Evolutionary conservation across 495 filamentous ascomycete species (phyloP).

Genomic region (Aspergillus carlsbadensis): DNA sequence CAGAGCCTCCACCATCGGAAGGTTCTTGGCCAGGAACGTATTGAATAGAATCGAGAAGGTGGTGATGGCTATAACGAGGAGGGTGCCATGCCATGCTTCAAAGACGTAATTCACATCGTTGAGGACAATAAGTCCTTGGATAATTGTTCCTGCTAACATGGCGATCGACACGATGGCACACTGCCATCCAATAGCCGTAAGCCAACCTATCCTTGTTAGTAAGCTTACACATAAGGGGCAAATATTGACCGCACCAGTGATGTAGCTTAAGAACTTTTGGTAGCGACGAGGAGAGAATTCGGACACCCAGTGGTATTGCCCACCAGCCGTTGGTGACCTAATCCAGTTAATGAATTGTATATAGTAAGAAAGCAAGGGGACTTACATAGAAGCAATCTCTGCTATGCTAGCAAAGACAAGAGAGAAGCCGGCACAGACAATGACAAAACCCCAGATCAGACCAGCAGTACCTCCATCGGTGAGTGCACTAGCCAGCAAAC

Average conservation of each 20-base stretch:
- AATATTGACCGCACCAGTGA: constrained; percentile 41
- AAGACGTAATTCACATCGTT: constrained; percentile 45
- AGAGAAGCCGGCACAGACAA: constrained; percentile 44
- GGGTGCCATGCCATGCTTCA: constrained; percentile 58
- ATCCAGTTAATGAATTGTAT: background rate
- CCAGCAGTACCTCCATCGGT: constrained; percentile 57
- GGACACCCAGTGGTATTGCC: constrained; percentile 60
- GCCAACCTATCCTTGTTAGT: constrained; percentile 46
- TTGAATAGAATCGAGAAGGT: constrained; percentile 55
- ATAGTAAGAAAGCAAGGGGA: background rate
- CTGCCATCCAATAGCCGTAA: constrained; percentile 61
- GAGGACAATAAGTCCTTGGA: constrained; percentile 59
- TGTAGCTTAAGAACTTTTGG: constrained; percentile 59
- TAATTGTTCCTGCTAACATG: constrained; percentile 56
- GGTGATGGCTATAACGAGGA: constrained; percentile 55
- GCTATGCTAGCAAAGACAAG: constrained; percentile 52
- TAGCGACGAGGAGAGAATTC: constrained; percentile 54
- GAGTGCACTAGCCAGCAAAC: constrained; percentile 43
- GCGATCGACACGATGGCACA: constrained; percentile 51
- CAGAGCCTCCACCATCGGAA: constrained; percentile 57
- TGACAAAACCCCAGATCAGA: constrained; percentile 56
- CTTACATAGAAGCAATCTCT: constrained; percentile 58
- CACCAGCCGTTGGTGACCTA: constrained; percentile 50
- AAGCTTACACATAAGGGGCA: background rate
- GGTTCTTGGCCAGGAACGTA: constrained; percentile 47